Base-by-base conservation (phyloP, 345 rosid species). In the Pugionium dolabratum region DNA sequence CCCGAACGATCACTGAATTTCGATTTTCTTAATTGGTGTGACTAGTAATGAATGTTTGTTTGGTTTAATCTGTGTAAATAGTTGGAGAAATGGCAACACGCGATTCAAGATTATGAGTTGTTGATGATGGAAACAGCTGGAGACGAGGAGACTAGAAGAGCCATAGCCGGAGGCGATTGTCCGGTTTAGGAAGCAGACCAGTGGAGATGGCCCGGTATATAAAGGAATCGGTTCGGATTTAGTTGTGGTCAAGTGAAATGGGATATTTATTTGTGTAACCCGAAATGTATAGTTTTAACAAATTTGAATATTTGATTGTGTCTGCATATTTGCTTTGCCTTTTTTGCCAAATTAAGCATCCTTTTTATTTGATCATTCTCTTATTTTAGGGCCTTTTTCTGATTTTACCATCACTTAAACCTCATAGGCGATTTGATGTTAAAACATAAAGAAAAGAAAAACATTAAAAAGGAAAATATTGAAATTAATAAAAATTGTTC, bases 1-100 rank as follows among this genome's bases (percentile, higher is more conserved):
- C 45, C 3, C 6, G 2, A 43, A 34, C 34, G 6, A 25, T 29
- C 9, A 33, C 11, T 41, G 18, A 18, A 4, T 18, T 28, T 39
- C 53, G 8, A 35, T 35, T 34, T 51, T 5, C 0, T n/a, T 2
- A 32, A 25, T 49, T 18, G 18, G 18, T 18, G 18, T 18, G 18
- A 18, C 18, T 18, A 0, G 42, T 64, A 9, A 64, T 56, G n/a
- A 27, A 29, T 43, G 57, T 3, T 50, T 66, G 60, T 66, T 40
- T 40, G 44, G 44, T 18, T 18, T 18, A 18, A 18, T 42, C 6
- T 50, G 49, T 67, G 34, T 39, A 25, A 18, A n/a, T 78, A 94
- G 99, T 59, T n/a, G 72, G 84, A 71, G 69, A 86, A 83, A 78
- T 88, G 90, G 96, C 89, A 90, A 76, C 85, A 79, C 11, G 85